Percentiles rank a stretch among this genome's conserved stretches.
phyloP scores from a whole-genome alignment of 1,284 basidiomycete species.

The Cutaneotrichosporon sp. region DNA sequence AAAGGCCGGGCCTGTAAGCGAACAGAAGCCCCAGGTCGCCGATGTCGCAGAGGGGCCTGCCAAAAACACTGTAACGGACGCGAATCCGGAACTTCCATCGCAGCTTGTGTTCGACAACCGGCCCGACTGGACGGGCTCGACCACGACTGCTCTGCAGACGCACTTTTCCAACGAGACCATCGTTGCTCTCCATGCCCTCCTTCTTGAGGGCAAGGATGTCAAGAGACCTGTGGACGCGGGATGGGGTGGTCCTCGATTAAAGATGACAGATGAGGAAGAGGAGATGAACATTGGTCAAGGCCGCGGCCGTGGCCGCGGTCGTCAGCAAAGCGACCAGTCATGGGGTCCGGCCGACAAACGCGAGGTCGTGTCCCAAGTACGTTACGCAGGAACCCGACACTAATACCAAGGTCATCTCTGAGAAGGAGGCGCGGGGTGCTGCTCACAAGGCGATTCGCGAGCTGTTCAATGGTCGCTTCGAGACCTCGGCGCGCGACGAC shows the following conservation, averaged over 20 bases:
- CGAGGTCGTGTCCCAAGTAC: slow-evolving; percentile 74
- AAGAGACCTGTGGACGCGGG: slow-evolving; percentile 58
- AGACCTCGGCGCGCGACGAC: slow-evolving; percentile 57
- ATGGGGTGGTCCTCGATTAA: slow-evolving; percentile 45
- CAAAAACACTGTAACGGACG: background rate
- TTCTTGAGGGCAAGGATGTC: slow-evolving; percentile 72
- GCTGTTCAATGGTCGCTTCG: slow-evolving; percentile 76
- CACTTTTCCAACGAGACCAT: slow-evolving; percentile 67
- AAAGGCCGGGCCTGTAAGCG: slow-evolving; percentile 1
- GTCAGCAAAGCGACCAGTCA: slow-evolving; percentile 24
- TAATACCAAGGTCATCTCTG: slow-evolving; percentile 67
- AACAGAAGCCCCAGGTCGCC: background rate
- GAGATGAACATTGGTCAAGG: slow-evolving; percentile 28
- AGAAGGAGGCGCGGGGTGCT: slow-evolving; percentile 75
- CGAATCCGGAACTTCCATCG: slow-evolving; percentile 21
- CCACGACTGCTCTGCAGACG: slow-evolving; percentile 60
- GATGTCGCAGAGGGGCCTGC: background rate
- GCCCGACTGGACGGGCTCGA: slow-evolving; percentile 66
- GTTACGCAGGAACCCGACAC: slow-evolving; percentile 16
- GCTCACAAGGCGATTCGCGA: slow-evolving; percentile 80
- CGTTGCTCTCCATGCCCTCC: slow-evolving; percentile 66
- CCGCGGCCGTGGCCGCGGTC: slow-evolving; percentile 25
- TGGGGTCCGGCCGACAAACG: slow-evolving; percentile 60
- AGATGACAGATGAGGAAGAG: slow-evolving; percentile 35
- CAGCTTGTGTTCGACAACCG: slow-evolving; percentile 34